Evolutionary conservation across 208 protist species (phyloP).

Genomic region (Trypanosoma rangeli): DNA sequence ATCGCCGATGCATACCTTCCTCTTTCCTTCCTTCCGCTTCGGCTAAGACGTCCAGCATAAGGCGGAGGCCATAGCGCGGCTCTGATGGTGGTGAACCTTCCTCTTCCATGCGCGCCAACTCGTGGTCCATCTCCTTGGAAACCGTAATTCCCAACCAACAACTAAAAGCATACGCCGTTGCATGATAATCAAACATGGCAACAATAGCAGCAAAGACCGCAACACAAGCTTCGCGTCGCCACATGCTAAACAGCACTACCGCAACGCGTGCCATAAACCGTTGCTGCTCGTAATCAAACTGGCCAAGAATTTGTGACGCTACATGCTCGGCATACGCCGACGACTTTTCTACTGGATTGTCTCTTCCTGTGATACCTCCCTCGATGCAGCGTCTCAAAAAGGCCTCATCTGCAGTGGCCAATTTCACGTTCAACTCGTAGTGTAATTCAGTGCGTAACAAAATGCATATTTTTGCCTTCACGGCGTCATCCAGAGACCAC

Average conservation of each 20-base stretch:
- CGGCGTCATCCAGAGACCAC: conserved; percentile 13
- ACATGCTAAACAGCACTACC: conserved; percentile 15
- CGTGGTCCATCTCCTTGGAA: conserved; percentile 7
- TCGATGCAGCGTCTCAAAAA: conserved; percentile 46
- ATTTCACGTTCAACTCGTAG: conserved; percentile 27
- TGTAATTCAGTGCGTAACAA: conserved; percentile 32
- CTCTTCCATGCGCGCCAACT: conserved; percentile 19
- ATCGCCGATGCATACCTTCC: neutral
- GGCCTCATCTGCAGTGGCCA: conserved; percentile 52
- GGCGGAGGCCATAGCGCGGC: conserved; percentile 37
- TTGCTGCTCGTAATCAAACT: conserved; percentile 26
- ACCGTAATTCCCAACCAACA: conserved; percentile 16
- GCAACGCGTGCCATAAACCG: conserved; percentile 4
- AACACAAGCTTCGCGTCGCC: conserved; percentile 16
- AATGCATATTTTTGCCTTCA: conserved; percentile 21
- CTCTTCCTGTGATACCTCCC: conserved; percentile 4
- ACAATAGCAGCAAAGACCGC: conserved; percentile 13
- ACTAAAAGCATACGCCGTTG: conserved; percentile 6
- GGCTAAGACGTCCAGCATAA: conserved; percentile 50
- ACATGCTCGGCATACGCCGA: conserved; percentile 19
- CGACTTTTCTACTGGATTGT: conserved; percentile 4
- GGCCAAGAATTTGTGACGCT: conserved; percentile 24
- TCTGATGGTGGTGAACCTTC: conserved; percentile 35
- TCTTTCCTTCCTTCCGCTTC: conserved; percentile 26
- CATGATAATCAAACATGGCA: conserved; percentile 14